Evolutionary conservation across 1,284 basidiomycete species (phyloP).

Genomic region (Moesziomyces aphidis): DNA sequence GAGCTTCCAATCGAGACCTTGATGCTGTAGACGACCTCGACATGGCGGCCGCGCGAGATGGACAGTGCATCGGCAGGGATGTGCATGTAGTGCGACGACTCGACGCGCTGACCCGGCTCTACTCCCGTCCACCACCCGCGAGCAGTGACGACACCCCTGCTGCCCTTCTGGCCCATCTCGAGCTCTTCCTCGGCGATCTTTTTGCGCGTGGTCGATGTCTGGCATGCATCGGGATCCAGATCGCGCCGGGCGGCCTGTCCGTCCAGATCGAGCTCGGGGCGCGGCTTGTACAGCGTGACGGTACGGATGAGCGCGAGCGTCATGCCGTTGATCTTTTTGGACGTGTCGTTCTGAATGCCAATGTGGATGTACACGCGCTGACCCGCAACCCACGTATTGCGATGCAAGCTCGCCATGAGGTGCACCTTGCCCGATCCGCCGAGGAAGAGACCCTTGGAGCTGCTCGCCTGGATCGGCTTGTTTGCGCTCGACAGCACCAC

Average conservation of each 20-base stretch:
- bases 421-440: conserved; percentile 77
- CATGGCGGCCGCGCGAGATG: conserved; percentile 78
- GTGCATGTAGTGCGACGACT: conserved; percentile 61
- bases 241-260: conserved; percentile 33
- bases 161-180: conserved; percentile 62
- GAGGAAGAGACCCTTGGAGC: conserved; percentile 75
- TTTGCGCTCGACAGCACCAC: conserved; percentile 75
- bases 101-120: conserved; percentile 46
- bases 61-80: conserved; percentile 77
- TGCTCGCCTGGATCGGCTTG: conserved; percentile 75
- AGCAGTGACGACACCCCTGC: conserved; percentile 56
- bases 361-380: conserved; percentile 82
- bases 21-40: conserved; percentile 84
- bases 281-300: conserved; percentile 77
- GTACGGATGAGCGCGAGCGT: conserved; percentile 79
- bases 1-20: conserved; percentile 79
- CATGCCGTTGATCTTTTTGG: conserved; percentile 72
- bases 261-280: conserved; percentile 70
- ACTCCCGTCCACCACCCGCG: conserved; percentile 66
- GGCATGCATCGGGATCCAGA: conserved; percentile 58
- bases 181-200: conserved; percentile 61
- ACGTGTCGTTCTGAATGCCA: conserved; percentile 78
- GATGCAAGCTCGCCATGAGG: conserved; percentile 79
- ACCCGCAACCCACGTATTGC: conserved; percentile 85
- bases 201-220: conserved; percentile 58